Evolutionary conservation across 1,284 basidiomycete species (phyloP), one percentile per base, ranked within the genome.

Genomic region (Cystobasidiaceae sp.): DNA sequence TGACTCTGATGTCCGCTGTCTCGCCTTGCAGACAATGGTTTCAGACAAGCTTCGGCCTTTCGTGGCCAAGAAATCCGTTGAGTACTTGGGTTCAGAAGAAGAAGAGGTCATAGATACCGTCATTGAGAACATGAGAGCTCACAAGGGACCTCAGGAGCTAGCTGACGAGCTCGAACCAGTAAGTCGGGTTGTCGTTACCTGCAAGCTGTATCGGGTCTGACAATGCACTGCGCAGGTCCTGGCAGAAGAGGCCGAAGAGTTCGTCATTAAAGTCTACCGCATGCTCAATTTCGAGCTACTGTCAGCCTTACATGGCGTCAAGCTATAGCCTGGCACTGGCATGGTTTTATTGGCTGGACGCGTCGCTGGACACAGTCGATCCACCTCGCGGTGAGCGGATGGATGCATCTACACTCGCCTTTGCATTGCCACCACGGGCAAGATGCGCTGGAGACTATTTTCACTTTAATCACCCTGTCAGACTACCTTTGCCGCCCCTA

Each of bases 131-230:
- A 54, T 76, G 45, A 63, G 70, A 19, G 72, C 68, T 41, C 72
- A 70, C 66, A 74, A 73, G 59, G 46, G 65, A 7, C 68, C 74
- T 30, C 64, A 70, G 32, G 72, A 69, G 15, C 70, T 76, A 25
- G 68, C 73, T n/a, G 73, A 74, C 25, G 75, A 75, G 61, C 67
- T 76, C 19, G 75, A 76, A 44, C 71, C 73, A 28, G 74, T 76
- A 15, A 21, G 72, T 68, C 19, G 6, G 11, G 13, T 17, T 13
- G 9, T 45, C 41, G 7, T 23, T 43, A 23, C 57, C 45, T 34
- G n/a, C n/a, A n/a, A n/a, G n/a, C n/a, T n/a, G n/a, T n/a, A n/a
- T n/a, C 28, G 58, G 63, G 8, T 7, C 19, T 3, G n/a, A 19
- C 23, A 2, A 11, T 19, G 48, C 44, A 4, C 17, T 19, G 25